phyloP scores from a whole-genome alignment of 495 filamentous ascomycete species.

The Podospora bellae-mahoneyi region DNA sequence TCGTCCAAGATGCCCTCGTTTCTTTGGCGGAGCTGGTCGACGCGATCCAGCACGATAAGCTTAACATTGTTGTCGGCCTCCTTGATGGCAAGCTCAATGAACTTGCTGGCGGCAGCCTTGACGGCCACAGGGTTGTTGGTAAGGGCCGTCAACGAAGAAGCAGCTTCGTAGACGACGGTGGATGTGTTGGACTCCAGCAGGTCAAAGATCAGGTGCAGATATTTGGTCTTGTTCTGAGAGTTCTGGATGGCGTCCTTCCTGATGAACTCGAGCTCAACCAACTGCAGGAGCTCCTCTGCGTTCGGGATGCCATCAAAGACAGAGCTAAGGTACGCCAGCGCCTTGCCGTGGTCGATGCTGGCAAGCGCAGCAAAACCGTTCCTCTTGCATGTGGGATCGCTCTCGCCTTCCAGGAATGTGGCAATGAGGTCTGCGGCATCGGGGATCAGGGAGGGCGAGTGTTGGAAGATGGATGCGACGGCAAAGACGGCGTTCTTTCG shows the following conservation, averaged over 20 bases:
- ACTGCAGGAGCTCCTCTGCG: constrained; percentile 87
- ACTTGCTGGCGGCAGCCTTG: constrained; percentile 92
- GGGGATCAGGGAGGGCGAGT: constrained; percentile 88
- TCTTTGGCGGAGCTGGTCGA: constrained; percentile 84
- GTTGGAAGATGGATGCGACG: constrained; percentile 85
- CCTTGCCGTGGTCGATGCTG: constrained; percentile 89
- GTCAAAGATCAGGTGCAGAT: constrained; percentile 93
- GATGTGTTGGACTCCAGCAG: constrained; percentile 88
- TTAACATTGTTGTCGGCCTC: constrained; percentile 99
- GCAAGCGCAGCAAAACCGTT: constrained; percentile 93
- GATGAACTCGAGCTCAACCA: constrained; percentile 95
- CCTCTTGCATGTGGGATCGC: constrained; percentile 92
- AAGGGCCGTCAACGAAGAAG: constrained; percentile 91
- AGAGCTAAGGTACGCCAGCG: constrained; percentile 81
- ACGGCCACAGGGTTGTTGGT: constrained; percentile 97
- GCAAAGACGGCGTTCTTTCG: constrained; percentile 97
- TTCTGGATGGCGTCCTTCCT: constrained; percentile 96
- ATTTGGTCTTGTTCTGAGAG: constrained; percentile 88
- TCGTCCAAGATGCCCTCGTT: constrained; percentile 95
- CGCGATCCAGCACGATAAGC: constrained; percentile 92
- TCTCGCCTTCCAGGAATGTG: constrained; percentile 86
- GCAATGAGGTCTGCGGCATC: constrained; percentile 92
- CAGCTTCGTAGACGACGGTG: constrained; percentile 96
- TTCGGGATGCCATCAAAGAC: constrained; percentile 93
- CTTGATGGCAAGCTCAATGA: constrained; percentile 94